Conservation (phyloP, 1,284 basidiomycete species). For the Rugosomyces carneus region DNA sequence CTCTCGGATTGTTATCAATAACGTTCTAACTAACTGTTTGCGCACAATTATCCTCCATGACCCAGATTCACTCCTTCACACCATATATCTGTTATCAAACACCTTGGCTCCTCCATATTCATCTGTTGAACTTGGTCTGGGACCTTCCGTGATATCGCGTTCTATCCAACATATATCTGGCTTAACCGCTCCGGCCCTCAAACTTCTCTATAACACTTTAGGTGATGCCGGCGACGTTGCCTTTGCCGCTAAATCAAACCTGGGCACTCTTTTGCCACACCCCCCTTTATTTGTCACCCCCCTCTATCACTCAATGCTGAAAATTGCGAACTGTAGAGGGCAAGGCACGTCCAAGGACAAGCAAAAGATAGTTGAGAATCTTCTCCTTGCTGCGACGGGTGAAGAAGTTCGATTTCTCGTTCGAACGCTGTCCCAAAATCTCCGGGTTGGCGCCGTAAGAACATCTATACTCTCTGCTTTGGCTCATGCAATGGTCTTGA, state of each 20-base stretch:
- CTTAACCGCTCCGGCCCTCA: conserved; percentile 61
- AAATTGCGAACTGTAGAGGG: conserved; percentile 65
- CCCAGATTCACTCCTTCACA: conserved; percentile 64
- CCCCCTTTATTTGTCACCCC: conserved; percentile 58
- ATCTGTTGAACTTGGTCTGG: conserved; percentile 72
- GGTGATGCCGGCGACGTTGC: conserved; percentile 85
- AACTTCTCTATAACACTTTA: conserved; percentile 53
- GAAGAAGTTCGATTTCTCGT: conserved; percentile 86
- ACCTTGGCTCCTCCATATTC: conserved; percentile 77
- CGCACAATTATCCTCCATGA: conserved; percentile 67
- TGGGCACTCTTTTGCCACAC: conserved; percentile 73
- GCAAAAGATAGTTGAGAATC: conserved; percentile 73
- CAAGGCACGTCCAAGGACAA: conserved; percentile 72
- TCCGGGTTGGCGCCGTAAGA: conserved; percentile 85
- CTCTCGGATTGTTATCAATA: conserved; percentile 77
- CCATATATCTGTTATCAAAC: conserved; percentile 90
- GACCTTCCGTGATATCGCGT: conserved; percentile 71
- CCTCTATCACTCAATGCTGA: conserved; percentile 62
- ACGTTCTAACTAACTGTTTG: conserved; percentile 77
- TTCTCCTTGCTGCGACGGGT: conserved; percentile 79
- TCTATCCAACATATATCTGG: conserved; percentile 84
- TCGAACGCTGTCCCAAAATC: conserved; percentile 75
- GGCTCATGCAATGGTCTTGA: conserved; percentile 74
- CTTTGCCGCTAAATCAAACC: conserved; percentile 73
- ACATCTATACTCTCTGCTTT: conserved; percentile 80